phyloP scores from a whole-genome alignment of 139 green algal genomes.

The Ulvella scutata region DNA sequence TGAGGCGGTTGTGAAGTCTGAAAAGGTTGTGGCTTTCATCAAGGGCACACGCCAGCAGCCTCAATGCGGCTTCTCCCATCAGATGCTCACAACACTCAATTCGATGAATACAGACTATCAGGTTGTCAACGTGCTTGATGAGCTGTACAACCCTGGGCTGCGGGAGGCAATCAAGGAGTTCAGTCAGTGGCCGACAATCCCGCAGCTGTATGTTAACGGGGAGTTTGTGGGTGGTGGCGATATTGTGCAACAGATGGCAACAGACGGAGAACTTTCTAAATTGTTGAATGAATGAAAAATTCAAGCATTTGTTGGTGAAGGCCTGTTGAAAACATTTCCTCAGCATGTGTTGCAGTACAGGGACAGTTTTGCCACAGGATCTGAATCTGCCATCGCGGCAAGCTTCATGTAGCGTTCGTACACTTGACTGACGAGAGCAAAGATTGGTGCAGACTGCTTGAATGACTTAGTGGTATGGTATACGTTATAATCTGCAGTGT shows the following conservation, averaged over 20 bases:
- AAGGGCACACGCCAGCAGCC: conserved; percentile 77
- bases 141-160: conserved; percentile 73
- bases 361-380: no score
- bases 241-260: conserved; percentile 73
- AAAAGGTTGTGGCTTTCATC: conserved; percentile 78
- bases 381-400: no score
- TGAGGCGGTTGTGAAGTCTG: conserved; percentile 57
- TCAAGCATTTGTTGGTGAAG: no score
- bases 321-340: no score
- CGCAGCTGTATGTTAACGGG: conserved; percentile 72
- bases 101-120: conserved; percentile 41
- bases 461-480: no score
- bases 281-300: conserved; percentile 11
- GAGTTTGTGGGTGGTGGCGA: conserved; percentile 90
- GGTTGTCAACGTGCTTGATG: conserved; percentile 86
- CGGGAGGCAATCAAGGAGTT: conserved; percentile 85
- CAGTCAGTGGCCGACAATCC: conserved; percentile 90
- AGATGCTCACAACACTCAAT: conserved; percentile 64
- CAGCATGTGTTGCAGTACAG: no score
- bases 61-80: conserved; percentile 78
- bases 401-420: no score
- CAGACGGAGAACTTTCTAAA: conserved; percentile 33
- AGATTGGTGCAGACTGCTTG: no score
- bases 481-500: no score
- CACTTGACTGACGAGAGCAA: no score